Evolutionary conservation across 129 eudicot genomes (phyloP), one percentile per base, ranked within the genome.

Genomic region (Helianthus tuberosus): DNA sequence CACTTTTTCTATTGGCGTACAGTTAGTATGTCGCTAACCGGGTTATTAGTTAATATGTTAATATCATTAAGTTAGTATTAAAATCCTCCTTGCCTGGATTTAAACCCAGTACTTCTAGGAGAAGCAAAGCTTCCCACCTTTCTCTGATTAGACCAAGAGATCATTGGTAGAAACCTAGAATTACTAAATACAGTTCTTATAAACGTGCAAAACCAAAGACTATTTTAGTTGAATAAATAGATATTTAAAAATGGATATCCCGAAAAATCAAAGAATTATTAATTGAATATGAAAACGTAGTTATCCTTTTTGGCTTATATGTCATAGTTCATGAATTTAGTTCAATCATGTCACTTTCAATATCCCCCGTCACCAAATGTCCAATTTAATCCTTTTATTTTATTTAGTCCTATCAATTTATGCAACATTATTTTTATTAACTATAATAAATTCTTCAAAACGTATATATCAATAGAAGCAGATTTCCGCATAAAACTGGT

Each of bases 311-410:
- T 64, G 55, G 72, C 66, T 75, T 65, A 9, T 11, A 75, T 75
- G 71, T 74, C 78, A 53, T 41, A 75, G 79, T 75, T 66, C 49
- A 75, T 53, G 79, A 53, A 75, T 54, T 38, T 75, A 51, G 72
- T 23, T 52, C 79, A 10, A 66, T 8, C 58, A 20, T 53, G 79
- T 65, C 73, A 25, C 60, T 75, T 52, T 75, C 79, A 49, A 9
- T 70, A 35, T 50, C 54, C 64, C 15, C 70, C 11, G 43, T 63
- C 79, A 66, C 15, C 65, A 64, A 14, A 64, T 65, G 27, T 51
- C 61, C 51, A 29, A 2, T 44, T 60, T 5, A 36, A n/a, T 27
- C 14, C 8, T 38, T 55, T 13, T 59, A 61, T 29, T 35, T 5
- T 43, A 39, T 73, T 38, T 52, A 11, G 46, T 58, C 6, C 10